Conservation (phyloP, 257 asterid genomes). For the Craterostigma plantagineum region DNA sequence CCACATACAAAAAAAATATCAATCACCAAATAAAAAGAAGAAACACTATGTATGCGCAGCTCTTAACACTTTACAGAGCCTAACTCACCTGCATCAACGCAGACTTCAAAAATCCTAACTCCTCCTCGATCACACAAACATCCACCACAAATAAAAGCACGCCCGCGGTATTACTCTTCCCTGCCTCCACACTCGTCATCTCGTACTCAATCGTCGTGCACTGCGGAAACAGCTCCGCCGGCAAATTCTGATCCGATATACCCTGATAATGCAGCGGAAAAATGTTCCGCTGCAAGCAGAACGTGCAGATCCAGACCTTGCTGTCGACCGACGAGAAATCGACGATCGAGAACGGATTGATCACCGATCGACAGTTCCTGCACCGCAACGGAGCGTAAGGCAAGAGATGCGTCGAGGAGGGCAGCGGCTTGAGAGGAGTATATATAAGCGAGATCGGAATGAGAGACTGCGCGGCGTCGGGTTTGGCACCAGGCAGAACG, state of each 20-base stretch:
- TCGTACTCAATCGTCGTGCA: slow-evolving; percentile 82
- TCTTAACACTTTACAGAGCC: not conserved
- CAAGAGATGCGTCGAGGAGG: slow-evolving; percentile 39
- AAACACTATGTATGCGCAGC: not conserved
- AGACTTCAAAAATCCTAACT: slow-evolving; percentile 63
- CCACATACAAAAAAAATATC: no score
- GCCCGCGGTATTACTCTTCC: slow-evolving; percentile 11
- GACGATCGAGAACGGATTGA: slow-evolving; percentile 79
- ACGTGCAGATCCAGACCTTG: slow-evolving; percentile 93
- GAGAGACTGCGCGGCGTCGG: slow-evolving; percentile 70
- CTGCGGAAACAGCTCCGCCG: slow-evolving; percentile 94
- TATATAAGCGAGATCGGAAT: slow-evolving; percentile 90
- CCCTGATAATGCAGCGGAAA: slow-evolving; percentile 83
- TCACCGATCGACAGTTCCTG: slow-evolving; percentile 84
- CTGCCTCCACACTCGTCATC: slow-evolving; percentile 18
- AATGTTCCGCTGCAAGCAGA: slow-evolving; percentile 70
- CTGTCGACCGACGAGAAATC: slow-evolving; percentile 55
- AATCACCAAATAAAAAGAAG: not conserved
- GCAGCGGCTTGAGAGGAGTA: slow-evolving; percentile 73
- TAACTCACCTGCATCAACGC: slow-evolving; percentile 49
- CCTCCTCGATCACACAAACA: slow-evolving; percentile 90
- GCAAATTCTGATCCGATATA: slow-evolving; percentile 63
- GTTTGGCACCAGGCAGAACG: slow-evolving; percentile 88
- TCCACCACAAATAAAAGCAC: slow-evolving; percentile 77
- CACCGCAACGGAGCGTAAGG: slow-evolving; percentile 89